Conservation (phyloP, 2,329 filamentous ascomycete species). For the Periglandula ipomoeae region DNA sequence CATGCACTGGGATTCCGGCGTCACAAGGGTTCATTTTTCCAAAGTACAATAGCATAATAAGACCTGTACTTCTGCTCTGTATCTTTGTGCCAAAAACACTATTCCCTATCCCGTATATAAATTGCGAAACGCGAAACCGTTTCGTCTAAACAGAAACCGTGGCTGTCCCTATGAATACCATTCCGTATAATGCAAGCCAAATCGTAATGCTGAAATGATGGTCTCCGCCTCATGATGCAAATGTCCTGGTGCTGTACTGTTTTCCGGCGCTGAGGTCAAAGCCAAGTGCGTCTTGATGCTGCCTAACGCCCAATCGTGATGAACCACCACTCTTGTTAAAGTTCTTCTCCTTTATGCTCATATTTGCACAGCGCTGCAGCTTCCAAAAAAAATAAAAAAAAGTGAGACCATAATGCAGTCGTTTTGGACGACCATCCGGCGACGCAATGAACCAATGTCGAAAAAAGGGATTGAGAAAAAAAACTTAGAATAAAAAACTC, state of each 20-base stretch:
- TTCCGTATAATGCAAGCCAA: not conserved
- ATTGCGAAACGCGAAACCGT: not conserved
- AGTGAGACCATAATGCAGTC: not conserved
- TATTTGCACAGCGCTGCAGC: not conserved
- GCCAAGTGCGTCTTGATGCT: not conserved
- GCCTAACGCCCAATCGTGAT: constrained; percentile 2
- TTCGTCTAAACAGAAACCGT: not conserved
- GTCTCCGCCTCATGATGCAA: not conserved
- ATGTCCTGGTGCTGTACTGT: constrained; percentile 3
- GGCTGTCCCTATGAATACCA: not conserved
- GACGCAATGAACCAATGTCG: too few species aligned
- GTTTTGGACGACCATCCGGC: too few species aligned
- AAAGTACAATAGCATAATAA: not conserved
- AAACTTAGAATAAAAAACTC: not conserved
- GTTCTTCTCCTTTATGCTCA: not conserved
- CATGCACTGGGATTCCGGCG: not conserved
- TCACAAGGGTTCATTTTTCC: not conserved
- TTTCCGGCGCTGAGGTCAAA: constrained; percentile 1
- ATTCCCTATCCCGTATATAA: not conserved
- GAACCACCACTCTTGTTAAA: not conserved
- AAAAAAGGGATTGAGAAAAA: not conserved
- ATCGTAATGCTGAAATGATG: not conserved
- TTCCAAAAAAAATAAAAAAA: not conserved
- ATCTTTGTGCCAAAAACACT: not conserved
- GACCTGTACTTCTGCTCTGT: not conserved